Conservation (phyloP, 768 basidiomycete species). For the Amanita rubescens region DNA sequence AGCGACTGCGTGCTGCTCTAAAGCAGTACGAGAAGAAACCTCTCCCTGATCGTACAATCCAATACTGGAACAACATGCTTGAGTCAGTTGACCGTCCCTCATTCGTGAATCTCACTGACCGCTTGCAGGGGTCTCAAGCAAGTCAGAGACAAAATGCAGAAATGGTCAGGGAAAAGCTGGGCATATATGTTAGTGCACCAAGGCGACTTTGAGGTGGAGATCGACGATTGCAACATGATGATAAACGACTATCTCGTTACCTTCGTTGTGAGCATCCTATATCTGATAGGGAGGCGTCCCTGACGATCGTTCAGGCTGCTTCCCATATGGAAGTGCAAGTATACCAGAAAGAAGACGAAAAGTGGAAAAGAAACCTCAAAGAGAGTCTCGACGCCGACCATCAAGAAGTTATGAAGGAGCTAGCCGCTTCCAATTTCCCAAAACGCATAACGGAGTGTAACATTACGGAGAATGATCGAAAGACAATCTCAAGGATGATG, state of each 20-base stretch:
- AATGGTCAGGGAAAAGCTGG: constrained; percentile 32
- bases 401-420: constrained; percentile 19
- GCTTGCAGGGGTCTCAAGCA: constrained; percentile 13
- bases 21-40: constrained; percentile 25
- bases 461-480: constrained; percentile 21
- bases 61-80: constrained; percentile 25
- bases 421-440: constrained; percentile 37
- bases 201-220: constrained; percentile 34
- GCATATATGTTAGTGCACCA: constrained; percentile 40
- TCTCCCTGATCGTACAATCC: constrained; percentile 23
- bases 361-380: background rate
- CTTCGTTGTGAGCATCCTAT: constrained; percentile 32
- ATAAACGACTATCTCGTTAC: constrained; percentile 39
- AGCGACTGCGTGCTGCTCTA: constrained; percentile 32
- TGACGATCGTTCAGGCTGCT: constrained; percentile 17
- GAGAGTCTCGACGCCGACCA: background rate
- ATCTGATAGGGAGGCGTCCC: background rate
- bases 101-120: background rate
- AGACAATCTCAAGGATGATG: constrained; percentile 14
- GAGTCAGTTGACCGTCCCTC: constrained; percentile 11
- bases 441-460: constrained; percentile 27
- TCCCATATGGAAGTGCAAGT: background rate
- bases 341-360: background rate
- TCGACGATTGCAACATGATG: constrained; percentile 35
- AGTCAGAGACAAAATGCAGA: constrained; percentile 34